Base-by-base conservation (phyloP, 345 rosid species). In the Noccaea bulbosa region DNA sequence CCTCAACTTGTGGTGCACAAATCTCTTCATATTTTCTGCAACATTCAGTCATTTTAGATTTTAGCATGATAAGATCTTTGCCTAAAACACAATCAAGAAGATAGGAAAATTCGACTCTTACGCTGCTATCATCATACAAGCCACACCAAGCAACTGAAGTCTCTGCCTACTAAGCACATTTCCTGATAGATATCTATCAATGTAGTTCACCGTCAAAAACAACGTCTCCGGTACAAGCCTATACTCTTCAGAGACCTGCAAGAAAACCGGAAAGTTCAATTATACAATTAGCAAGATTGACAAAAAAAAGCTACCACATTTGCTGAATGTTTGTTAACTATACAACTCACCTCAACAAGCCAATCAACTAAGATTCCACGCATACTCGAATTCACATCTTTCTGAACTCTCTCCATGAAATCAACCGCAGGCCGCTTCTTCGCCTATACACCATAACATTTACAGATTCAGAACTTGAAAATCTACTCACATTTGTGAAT, bases 41-140 rank as follows among this genome's bases (percentile, higher is more conserved):
- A 78, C 64, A 38, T 39, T 53, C 11, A 46, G 1, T 1, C 6
- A 44, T 43, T 62, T 38, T 20, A 20, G 22, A 20, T 20, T 20
- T 27, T 27, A 4, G 10, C 32, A 52, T 51, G 43, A 67, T 30
- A 7, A 41, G 62, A 30, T 27, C 53, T 30, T 20, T 53, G 9
- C 41, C 2, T 52, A 30, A 57, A 3, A 8, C 24, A 71, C 35
- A 5, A 45, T 32, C 14, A 15, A 46, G 5, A 17, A 6, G 11
- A 22, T 12, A 27, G 33, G 9, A 14, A 20, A 27, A 12, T 43
- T 43, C 14, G 35, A 27, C 53, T 72, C 92, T 81, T 83, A 92
- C 98, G 97, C 72, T 49, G 99, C 98, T 57, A 91, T 83, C 97
- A 91, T 91, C 97, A 91, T 91, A 84, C 90, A 88, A 32, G 99